phyloP scores from a whole-genome alignment of 1,284 basidiomycete species.

The Bondarzewia mesenterica region DNA sequence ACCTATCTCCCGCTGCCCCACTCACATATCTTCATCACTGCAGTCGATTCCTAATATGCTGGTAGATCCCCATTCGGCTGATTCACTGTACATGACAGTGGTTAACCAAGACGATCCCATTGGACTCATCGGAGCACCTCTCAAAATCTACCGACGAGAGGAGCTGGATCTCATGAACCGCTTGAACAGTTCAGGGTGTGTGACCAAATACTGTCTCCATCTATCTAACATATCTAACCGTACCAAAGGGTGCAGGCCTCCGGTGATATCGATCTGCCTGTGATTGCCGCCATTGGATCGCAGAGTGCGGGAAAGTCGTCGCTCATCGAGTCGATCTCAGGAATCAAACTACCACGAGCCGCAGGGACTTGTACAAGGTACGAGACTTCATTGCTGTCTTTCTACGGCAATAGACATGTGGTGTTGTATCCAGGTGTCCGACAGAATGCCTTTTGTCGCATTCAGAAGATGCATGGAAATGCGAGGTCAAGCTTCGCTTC shows the following conservation, averaged over 20 bases:
- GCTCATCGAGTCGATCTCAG: constrained; percentile 67
- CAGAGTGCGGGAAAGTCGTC: constrained; percentile 74
- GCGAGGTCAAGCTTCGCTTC: constrained; percentile 27
- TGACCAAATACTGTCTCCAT: neutral
- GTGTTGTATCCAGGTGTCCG: constrained; percentile 46
- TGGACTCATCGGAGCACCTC: too few species aligned
- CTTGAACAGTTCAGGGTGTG: neutral
- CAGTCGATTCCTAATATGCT: too few species aligned
- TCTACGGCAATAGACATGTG: neutral
- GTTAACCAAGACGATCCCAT: too few species aligned
- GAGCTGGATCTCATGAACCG: neutral
- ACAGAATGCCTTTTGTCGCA: constrained; percentile 57
- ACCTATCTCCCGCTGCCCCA: too few species aligned
- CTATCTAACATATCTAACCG: neutral
- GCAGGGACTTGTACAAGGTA: constrained; percentile 60
- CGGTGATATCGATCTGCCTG: constrained; percentile 51
- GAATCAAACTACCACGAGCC: constrained; percentile 59
- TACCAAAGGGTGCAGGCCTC: neutral
- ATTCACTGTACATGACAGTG: too few species aligned
- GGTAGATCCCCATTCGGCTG: too few species aligned
- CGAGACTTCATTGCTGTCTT: neutral
- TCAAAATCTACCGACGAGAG: too few species aligned
- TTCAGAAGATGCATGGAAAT: constrained; percentile 44
- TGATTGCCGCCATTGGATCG: constrained; percentile 57
- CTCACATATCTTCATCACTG: too few species aligned